Percentiles rank a stretch among this genome's conserved stretches.
Conservation (phyloP, 208 protist genomes). For the Blastocrithidia nonstop region DNA sequence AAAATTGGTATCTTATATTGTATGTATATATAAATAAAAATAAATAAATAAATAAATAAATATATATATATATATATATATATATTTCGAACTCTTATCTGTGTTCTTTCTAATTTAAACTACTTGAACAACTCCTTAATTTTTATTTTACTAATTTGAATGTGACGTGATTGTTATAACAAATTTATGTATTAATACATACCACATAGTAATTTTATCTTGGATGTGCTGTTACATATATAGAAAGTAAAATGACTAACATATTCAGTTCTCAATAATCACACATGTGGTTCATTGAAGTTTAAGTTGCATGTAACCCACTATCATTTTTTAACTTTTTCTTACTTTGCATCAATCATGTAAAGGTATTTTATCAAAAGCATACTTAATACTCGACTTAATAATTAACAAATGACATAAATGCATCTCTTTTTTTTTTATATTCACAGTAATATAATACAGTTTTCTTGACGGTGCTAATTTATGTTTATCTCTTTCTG, state of each 20-base stretch:
- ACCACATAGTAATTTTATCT: no score
- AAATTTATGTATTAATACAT: constrained; percentile 7
- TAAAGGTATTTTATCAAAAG: neutral
- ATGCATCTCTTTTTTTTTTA: neutral
- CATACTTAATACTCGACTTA: neutral
- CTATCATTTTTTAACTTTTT: constrained; percentile 3
- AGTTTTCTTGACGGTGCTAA: neutral
- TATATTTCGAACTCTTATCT: no score
- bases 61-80: no score
- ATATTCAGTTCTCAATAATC: no score
- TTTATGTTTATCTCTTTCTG: constrained; percentile 2
- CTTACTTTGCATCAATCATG: constrained; percentile 1
- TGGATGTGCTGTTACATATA: no score
- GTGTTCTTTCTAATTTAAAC: no score
- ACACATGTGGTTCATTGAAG: constrained; percentile 5
- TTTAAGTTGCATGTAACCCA: neutral
- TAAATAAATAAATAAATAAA: no score
- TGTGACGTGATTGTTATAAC: no score
- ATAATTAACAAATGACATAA: neutral
- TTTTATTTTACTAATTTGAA: neutral
- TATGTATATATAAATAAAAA: no score
- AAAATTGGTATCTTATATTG: no score
- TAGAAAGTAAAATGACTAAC: no score
- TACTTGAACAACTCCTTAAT: neutral
- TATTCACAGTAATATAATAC: neutral